Conservation (phyloP, 208 protist species). For the Trypanosoma melophagium region DNA sequence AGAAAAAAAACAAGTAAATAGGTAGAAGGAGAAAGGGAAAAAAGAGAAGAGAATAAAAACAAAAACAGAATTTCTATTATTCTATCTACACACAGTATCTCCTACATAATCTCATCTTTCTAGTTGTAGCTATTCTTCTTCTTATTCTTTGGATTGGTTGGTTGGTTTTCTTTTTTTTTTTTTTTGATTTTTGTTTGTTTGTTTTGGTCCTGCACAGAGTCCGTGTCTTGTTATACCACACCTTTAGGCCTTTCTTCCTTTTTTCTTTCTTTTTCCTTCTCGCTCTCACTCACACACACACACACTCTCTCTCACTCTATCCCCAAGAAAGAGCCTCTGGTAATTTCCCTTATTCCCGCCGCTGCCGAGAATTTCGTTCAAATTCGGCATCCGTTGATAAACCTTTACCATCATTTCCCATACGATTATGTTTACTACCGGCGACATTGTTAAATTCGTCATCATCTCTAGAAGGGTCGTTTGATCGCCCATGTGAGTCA, state of each 20-base stretch:
- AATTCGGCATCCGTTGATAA: slow-evolving; percentile 36
- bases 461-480: not conserved
- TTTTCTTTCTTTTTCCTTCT: slow-evolving; percentile 4
- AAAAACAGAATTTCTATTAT: no score
- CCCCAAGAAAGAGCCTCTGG: not conserved
- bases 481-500: not conserved
- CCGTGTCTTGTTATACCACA: not conserved
- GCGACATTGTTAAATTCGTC: not conserved
- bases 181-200: slow-evolving; percentile 10
- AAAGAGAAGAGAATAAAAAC: no score
- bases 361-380: slow-evolving; percentile 23
- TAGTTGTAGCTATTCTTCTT: no score
- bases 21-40: no score
- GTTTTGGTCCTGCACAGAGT: not conserved
- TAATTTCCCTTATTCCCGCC: slow-evolving; percentile 1
- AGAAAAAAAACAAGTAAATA: no score
- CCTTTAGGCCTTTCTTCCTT: not conserved
- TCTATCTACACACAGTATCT: no score
- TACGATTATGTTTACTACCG: slow-evolving; percentile 6
- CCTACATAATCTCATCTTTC: no score
- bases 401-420: slow-evolving; percentile 15
- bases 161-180: no score
- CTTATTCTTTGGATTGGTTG: no score
- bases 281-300: not conserved
- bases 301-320: not conserved